Evolutionary conservation across 805 yeast species (phyloP).

Genomic region (Pichia insulana): DNA sequence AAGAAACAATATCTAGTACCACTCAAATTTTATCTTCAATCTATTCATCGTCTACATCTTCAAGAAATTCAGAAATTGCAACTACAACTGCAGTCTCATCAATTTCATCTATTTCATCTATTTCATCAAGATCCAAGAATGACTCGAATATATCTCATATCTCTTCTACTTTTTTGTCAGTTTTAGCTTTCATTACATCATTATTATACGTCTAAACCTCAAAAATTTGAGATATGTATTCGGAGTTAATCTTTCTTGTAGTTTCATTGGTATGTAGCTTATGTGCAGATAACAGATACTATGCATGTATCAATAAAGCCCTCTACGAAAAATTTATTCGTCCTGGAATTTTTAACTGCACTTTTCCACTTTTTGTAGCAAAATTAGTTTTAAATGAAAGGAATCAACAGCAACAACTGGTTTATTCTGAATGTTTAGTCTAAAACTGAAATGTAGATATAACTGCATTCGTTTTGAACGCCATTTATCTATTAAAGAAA

Average conservation of each 20-base stretch:
- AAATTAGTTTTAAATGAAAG: no score
- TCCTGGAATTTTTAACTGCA: no score
- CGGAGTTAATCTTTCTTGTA: no score
- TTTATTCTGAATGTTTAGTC: background rate
- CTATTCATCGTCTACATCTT: background rate
- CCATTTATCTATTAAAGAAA: no score
- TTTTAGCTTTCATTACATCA: background rate
- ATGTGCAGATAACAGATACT: no score
- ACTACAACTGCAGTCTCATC: background rate
- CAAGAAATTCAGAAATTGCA: background rate
- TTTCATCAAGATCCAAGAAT: slow-evolving; percentile 11
- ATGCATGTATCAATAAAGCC: no score
- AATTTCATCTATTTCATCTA: slow-evolving; percentile 20
- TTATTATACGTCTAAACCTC: background rate
- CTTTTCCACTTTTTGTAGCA: no score
- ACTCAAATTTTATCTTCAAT: slow-evolving; percentile 13
- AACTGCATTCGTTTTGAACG: no score
- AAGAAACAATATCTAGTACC: background rate
- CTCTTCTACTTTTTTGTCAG: slow-evolving; percentile 3
- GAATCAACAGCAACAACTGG: no score
- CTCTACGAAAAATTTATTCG: no score
- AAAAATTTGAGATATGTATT: no score
- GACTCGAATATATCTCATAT: background rate
- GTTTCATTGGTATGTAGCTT: no score
- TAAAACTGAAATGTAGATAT: background rate